Conservation (phyloP, 2,329 filamentous ascomycete species). For the Leptographium wingfieldii region DNA sequence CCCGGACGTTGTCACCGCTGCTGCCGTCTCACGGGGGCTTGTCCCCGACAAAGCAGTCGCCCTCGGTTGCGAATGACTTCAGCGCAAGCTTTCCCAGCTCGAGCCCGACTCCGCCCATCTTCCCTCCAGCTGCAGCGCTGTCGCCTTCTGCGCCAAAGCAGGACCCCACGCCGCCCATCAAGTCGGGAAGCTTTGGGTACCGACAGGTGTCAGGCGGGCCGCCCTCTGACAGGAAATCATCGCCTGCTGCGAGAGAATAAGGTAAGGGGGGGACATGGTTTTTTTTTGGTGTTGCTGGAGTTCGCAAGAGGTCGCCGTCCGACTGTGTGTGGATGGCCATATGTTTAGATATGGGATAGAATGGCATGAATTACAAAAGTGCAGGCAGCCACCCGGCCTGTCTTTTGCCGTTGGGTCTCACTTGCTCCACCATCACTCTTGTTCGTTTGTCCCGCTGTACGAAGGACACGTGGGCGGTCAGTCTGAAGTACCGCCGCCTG, state of each 20-base stretch:
- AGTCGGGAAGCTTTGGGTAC: slow-evolving; percentile 27
- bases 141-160: slow-evolving; percentile 44
- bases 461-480: not conserved
- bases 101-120: slow-evolving; percentile 28
- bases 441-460: not conserved
- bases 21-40: slow-evolving; percentile 32
- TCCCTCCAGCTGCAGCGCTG: slow-evolving; percentile 45
- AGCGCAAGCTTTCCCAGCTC: slow-evolving; percentile 17
- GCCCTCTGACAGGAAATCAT: not conserved
- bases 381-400: not conserved
- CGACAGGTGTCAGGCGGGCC: slow-evolving; percentile 10
- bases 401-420: not conserved
- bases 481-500: not conserved
- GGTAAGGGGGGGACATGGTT: not conserved
- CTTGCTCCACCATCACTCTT: not conserved
- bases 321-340: not conserved
- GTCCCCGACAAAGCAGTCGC: slow-evolving; percentile 40
- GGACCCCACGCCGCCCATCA: slow-evolving; percentile 48
- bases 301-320: not conserved
- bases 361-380: not conserved
- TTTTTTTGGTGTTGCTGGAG: not conserved
- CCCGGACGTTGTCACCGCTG: slow-evolving; percentile 25
- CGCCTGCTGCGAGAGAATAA: not conserved
- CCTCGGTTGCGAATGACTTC: slow-evolving; percentile 23
- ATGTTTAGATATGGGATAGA: not conserved